Evolutionary conservation across 2,329 filamentous ascomycete species (phyloP).

Genomic region (Claviceps pusilla): DNA sequence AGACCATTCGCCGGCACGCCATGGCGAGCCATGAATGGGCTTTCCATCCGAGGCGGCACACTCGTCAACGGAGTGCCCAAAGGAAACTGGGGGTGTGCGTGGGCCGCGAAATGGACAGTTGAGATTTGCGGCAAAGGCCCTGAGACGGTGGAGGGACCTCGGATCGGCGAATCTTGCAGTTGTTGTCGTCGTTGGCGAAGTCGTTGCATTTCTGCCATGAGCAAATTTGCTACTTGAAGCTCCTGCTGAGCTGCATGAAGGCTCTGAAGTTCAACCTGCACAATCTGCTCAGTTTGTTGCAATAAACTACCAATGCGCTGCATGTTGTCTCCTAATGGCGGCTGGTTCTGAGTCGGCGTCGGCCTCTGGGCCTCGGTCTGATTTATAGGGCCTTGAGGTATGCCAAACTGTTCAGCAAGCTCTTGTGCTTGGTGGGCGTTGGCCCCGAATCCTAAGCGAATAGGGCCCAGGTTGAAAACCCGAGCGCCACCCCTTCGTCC

Average conservation of each 20-base stretch:
- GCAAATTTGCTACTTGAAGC: slow-evolving; percentile 48
- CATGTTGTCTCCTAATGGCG: slow-evolving; percentile 16
- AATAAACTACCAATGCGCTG: slow-evolving; percentile 44
- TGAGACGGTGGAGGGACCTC: slow-evolving; percentile 6
- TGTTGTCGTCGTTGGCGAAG: slow-evolving; percentile 39
- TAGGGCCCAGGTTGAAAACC: slow-evolving; percentile 58
- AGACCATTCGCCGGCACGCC: slow-evolving; percentile 28
- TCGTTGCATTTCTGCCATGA: slow-evolving; percentile 53
- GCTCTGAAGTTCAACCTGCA: slow-evolving; percentile 50
- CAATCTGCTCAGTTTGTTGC: slow-evolving; percentile 49
- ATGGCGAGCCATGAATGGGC: slow-evolving; percentile 32
- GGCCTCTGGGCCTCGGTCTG: slow-evolving; percentile 10
- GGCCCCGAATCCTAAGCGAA: slow-evolving; percentile 65
- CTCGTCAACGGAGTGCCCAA: slow-evolving; percentile 11
- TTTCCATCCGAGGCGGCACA: slow-evolving; percentile 22
- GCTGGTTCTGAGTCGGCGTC: slow-evolving; percentile 7
- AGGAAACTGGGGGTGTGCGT: slow-evolving; percentile 9
- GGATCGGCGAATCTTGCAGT: slow-evolving; percentile 15
- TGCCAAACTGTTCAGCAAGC: slow-evolving; percentile 47
- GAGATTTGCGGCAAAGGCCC: slow-evolving; percentile 6
- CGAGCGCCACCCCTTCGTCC: slow-evolving; percentile 30
- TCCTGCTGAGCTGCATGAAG: slow-evolving; percentile 53
- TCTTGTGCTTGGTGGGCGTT: slow-evolving; percentile 51
- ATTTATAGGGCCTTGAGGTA: slow-evolving; percentile 18
- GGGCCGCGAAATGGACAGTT: slow-evolving; percentile 8